Percentiles rank a stretch among this genome's conserved stretches.
phyloP scores from a whole-genome alignment of 768 basidiomycete genomes.

The Coprinopsis cinerea region DNA sequence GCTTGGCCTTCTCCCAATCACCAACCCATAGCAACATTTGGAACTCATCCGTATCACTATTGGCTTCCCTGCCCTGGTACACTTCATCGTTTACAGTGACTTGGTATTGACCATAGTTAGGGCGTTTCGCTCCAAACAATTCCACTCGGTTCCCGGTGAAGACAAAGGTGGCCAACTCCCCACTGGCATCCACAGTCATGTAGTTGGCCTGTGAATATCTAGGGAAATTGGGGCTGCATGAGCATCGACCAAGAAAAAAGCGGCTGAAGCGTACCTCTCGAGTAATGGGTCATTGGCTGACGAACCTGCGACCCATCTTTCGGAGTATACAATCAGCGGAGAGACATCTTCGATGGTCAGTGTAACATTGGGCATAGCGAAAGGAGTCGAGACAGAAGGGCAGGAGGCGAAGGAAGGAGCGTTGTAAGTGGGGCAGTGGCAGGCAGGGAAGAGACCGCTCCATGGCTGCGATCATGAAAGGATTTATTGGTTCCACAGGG shows the following conservation, averaged over 20 bases:
- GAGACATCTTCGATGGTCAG: conserved; percentile 7
- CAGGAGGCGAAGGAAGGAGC: neutral
- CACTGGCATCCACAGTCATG: neutral
- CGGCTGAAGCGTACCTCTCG: neutral
- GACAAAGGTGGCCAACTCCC: neutral
- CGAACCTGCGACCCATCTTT: neutral
- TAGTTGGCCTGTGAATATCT: neutral
- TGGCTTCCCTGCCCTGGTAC: conserved; percentile 25
- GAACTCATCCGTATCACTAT: conserved; percentile 24
- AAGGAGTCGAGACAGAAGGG: neutral
- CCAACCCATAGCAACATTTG: conserved; percentile 36
- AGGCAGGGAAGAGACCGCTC: neutral
- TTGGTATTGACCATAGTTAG: neutral
- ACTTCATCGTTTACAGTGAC: conserved; percentile 4
- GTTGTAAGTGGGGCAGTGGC: neutral
- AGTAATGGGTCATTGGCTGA: neutral
- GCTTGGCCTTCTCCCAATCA: conserved; percentile 24
- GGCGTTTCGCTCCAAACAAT: neutral
- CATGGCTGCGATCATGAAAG: neutral
- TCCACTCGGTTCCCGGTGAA: neutral
- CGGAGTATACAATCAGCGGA: conserved; percentile 4
- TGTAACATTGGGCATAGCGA: conserved; percentile 4
- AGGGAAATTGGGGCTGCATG: neutral
- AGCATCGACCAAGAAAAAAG: neutral
- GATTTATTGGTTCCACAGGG: too few relatives aligned